Conservation (phyloP, 129 eudicot species). For the Flaveria ramosissima region DNA sequence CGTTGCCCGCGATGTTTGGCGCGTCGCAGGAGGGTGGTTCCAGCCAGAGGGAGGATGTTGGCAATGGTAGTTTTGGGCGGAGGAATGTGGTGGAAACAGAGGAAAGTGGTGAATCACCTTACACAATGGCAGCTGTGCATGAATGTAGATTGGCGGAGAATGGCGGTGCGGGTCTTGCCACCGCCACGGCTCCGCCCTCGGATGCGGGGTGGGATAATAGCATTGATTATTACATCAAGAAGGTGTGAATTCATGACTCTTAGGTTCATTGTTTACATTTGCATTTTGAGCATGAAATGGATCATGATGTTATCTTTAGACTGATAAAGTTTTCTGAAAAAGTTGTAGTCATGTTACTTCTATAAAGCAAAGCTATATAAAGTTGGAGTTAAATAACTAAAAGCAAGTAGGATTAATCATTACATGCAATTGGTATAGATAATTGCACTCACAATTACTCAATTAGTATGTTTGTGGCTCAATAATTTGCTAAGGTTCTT, state of each 20-base stretch:
- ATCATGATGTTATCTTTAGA: conserved; percentile 16
- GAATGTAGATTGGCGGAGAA: conserved; percentile 37
- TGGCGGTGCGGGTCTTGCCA: conserved; percentile 37
- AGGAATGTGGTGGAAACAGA: conserved; percentile 40
- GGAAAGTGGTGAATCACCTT: conserved; percentile 57
- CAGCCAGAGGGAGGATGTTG: neutral
- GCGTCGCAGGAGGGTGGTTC: conserved; percentile 18
- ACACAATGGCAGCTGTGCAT: conserved; percentile 36
- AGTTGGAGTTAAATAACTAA: neutral
- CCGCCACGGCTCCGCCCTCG: conserved; percentile 22
- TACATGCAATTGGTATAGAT: neutral
- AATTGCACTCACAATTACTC: neutral
- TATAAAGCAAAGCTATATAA: conserved; percentile 16
- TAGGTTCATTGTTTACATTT: neutral
- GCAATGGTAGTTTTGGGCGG: conserved; percentile 55
- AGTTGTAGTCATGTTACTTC: conserved; percentile 16
- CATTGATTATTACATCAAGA: conserved; percentile 65
- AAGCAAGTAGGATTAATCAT: neutral
- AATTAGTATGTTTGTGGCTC: neutral
- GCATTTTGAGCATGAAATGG: neutral
- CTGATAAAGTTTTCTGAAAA: conserved; percentile 19
- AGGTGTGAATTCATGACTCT: conserved; percentile 44
- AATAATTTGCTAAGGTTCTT: neutral
- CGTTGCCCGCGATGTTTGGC: conserved; percentile 47
- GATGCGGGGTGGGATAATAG: conserved; percentile 63